A percentile compares a stretch with the other conserved stretches of the same genome.
Conservation (phyloP, 345 rosid genomes). For the Salix suchowensis region DNA sequence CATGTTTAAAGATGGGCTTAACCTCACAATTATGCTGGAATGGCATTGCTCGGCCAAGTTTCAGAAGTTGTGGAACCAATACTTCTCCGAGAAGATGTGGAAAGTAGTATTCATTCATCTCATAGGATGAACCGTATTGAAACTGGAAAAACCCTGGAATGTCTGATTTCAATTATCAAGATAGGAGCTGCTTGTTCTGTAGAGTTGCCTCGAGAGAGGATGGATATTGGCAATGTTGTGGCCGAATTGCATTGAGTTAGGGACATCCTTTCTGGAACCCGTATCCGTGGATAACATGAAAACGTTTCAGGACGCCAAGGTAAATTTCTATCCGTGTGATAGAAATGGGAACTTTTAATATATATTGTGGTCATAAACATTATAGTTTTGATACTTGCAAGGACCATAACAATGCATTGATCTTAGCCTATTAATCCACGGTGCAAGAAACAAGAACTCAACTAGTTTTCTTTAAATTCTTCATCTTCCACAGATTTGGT, state of each 20-base stretch:
- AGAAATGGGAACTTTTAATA: no score
- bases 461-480: no score
- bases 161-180: neutral
- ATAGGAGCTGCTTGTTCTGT: neutral
- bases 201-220: neutral
- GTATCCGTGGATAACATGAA: neutral
- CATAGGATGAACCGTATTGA: neutral
- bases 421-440: no score
- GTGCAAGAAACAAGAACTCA: no score
- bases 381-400: no score
- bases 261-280: neutral
- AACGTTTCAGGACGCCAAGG: neutral
- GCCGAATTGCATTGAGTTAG: neutral
- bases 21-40: slow-evolving; percentile 24
- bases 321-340: no score
- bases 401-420: no score
- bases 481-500: no score
- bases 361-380: no score
- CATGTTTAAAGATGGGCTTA: neutral
- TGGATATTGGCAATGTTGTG: neutral
- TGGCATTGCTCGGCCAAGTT: slow-evolving; percentile 24
- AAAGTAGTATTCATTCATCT: no score
- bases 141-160: neutral
- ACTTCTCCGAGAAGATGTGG: neutral
- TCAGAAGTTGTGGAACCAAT: neutral